Conservation (phyloP, 1,284 basidiomycete species). For the Schizophyllum commune region DNA sequence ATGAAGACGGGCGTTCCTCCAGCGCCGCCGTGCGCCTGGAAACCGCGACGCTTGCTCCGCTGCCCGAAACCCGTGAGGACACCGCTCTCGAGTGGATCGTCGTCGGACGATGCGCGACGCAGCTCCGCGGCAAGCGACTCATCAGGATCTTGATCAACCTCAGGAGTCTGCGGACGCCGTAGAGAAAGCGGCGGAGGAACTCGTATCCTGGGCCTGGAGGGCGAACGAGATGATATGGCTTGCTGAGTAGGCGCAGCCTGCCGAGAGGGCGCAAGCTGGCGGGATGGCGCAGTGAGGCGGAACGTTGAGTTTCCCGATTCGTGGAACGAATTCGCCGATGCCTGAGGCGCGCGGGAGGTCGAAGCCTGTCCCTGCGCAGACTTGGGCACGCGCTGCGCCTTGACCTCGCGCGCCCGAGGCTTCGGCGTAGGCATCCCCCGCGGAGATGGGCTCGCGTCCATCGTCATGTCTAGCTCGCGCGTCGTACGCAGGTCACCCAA, state of each 20-base stretch:
- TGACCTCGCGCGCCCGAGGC: neutral
- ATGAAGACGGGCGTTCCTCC: conserved; percentile 61
- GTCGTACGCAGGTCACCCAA: neutral
- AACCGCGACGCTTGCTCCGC: conserved; percentile 45
- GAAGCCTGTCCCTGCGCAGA: neutral
- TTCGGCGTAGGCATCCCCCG: neutral
- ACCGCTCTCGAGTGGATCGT: conserved; percentile 31
- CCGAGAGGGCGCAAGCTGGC: too few species aligned
- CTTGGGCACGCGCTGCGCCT: neutral
- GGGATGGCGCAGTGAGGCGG: neutral
- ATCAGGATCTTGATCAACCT: neutral
- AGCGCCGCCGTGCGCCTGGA: conserved; percentile 65
- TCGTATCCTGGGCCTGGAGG: neutral
- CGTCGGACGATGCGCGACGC: conserved; percentile 7
- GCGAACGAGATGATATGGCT: neutral
- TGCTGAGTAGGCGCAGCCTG: neutral
- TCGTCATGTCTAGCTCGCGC: neutral
- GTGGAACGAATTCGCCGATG: neutral
- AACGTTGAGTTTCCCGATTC: neutral
- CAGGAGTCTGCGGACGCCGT: neutral
- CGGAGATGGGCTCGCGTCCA: too few species aligned
- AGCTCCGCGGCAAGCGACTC: neutral
- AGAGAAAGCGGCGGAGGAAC: neutral
- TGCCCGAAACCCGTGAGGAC: conserved; percentile 45
- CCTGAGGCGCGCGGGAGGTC: neutral